Conservation (phyloP, 2,329 filamentous ascomycete genomes). For the Colletotrichum spaethianum region DNA sequence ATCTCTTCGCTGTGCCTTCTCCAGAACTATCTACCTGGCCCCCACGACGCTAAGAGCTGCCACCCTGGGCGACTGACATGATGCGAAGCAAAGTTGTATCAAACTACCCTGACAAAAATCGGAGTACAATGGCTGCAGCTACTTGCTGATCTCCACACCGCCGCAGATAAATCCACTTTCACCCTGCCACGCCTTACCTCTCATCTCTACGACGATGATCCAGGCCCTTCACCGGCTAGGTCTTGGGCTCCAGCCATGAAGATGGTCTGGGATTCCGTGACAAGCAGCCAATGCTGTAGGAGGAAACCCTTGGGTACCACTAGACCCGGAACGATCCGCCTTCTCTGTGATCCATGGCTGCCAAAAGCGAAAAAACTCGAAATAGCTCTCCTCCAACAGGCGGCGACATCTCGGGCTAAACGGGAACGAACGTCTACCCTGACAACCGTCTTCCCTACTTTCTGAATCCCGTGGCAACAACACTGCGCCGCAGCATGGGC, state of each 20-base stretch:
- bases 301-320: neutral
- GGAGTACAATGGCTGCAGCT: constrained; percentile 37
- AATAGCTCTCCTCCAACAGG: constrained; percentile 20
- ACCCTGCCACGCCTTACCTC: constrained; percentile 24
- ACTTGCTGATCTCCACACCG: constrained; percentile 34
- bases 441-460: constrained; percentile 8
- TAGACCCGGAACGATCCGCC: constrained; percentile 18
- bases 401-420: constrained; percentile 29
- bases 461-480: constrained; percentile 24
- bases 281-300: neutral
- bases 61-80: constrained; percentile 21
- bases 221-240: constrained; percentile 32
- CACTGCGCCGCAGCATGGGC: neutral
- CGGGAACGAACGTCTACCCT: constrained; percentile 22
- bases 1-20: constrained; percentile 15
- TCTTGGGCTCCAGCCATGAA: neutral
- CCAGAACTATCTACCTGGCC: neutral
- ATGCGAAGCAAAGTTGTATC: constrained; percentile 15
- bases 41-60: constrained; percentile 20
- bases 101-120: constrained; percentile 3
- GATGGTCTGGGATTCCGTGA: constrained; percentile 12
- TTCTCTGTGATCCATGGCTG: constrained; percentile 7
- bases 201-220: constrained; percentile 10
- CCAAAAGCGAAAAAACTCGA: constrained; percentile 18
- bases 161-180: constrained; percentile 23